Conservation (phyloP, 768 basidiomycete genomes). For the Suillus variegatus region DNA sequence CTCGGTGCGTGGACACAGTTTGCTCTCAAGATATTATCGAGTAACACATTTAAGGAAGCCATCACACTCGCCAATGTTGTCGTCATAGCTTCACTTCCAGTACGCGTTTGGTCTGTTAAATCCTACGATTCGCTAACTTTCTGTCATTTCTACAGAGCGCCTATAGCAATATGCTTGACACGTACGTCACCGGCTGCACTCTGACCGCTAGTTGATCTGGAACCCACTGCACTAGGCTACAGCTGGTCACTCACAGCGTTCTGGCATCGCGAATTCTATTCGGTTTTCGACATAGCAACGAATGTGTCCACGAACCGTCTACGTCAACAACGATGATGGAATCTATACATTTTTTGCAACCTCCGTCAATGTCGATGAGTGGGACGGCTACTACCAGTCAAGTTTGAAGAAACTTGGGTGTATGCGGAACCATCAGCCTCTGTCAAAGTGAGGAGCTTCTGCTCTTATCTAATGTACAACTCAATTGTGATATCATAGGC, state of each 20-base stretch:
- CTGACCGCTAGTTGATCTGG: background rate
- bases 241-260: slow-evolving; percentile 27
- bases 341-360: background rate
- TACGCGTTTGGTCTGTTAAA: background rate
- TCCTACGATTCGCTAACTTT: background rate
- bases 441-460: background rate
- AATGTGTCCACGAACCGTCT: background rate
- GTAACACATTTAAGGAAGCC: slow-evolving; percentile 8
- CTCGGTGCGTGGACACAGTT: slow-evolving; percentile 9
- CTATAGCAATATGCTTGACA: background rate
- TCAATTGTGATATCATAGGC: background rate
- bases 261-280: slow-evolving; percentile 31
- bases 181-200: background rate
- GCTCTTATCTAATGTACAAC: background rate
- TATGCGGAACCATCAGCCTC: background rate
- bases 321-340: no score
- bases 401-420: background rate
- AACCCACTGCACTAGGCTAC: slow-evolving; percentile 2
- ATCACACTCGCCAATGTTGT: slow-evolving; percentile 18
- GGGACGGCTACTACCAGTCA: background rate
- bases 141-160: background rate
- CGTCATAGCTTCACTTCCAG: slow-evolving; percentile 11
- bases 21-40: background rate
- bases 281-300: slow-evolving; percentile 21
- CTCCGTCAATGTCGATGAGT: background rate